Percentiles rank a stretch among this genome's conserved stretches.
phyloP scores from a whole-genome alignment of 2,329 filamentous ascomycete species.

The Pestalotiopsis sp. region DNA sequence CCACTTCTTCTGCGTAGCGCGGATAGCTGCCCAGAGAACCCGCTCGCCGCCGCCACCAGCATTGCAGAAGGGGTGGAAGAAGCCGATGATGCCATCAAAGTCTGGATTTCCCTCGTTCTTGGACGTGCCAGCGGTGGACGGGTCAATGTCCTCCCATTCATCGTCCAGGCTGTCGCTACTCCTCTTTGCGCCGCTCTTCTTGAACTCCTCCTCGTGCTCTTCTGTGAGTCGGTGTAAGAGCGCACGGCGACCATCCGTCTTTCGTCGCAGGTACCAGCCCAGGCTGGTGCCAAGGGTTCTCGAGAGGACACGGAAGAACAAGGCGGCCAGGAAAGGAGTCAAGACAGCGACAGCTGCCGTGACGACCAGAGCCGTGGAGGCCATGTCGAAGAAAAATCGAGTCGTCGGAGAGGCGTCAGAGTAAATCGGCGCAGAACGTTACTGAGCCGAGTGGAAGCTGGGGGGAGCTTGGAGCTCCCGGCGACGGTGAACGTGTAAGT shows the following conservation, averaged over 20 bases:
- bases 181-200: conserved; percentile 37
- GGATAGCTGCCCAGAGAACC: conserved; percentile 93
- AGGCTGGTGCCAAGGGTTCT: conserved; percentile 43
- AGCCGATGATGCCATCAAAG: conserved; percentile 87
- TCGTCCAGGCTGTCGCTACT: conserved; percentile 48
- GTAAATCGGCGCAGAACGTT: neutral
- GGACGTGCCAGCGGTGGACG: conserved; percentile 39
- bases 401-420: neutral
- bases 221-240: conserved; percentile 57
- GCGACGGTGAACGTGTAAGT: neutral
- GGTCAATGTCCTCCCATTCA: conserved; percentile 72
- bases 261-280: conserved; percentile 65
- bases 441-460: neutral
- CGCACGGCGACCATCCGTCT: conserved; percentile 63
- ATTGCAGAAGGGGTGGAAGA: conserved; percentile 99
- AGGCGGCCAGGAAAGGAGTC: conserved; percentile 29
- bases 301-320: conserved; percentile 38
- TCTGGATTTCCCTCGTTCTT: conserved; percentile 51
- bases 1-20: conserved; percentile 86
- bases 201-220: conserved; percentile 40
- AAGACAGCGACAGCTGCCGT: conserved; percentile 28
- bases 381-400: conserved; percentile 21
- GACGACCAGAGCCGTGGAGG: conserved; percentile 23
- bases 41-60: conserved; percentile 94
- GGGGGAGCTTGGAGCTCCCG: neutral